Conservation (phyloP, 2,329 filamentous ascomycete species). For the Aureobasidium sp. region DNA sequence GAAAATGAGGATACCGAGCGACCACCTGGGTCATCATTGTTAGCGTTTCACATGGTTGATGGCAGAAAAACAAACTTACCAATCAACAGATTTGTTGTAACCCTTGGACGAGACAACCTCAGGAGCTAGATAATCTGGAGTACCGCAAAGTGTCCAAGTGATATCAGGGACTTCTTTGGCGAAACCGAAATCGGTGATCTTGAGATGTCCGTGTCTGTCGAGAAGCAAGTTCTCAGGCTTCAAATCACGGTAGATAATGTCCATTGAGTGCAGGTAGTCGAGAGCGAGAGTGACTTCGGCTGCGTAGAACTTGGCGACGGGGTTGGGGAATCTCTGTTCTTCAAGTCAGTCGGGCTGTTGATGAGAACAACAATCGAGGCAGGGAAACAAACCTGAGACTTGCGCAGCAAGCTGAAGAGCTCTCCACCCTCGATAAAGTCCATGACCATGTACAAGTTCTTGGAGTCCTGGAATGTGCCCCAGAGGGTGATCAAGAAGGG, state of each 20-base stretch:
- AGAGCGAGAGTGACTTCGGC: slow-evolving; percentile 93
- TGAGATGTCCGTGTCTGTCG: slow-evolving; percentile 87
- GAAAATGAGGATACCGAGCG: slow-evolving; percentile 93
- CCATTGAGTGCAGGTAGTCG: slow-evolving; percentile 87
- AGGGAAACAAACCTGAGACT: slow-evolving; percentile 66
- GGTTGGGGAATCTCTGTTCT: slow-evolving; percentile 89
- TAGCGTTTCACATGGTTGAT: background rate
- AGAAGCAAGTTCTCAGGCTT: slow-evolving; percentile 92
- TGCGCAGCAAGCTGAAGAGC: slow-evolving; percentile 87
- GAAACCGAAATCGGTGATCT: slow-evolving; percentile 98
- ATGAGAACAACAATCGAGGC: background rate
- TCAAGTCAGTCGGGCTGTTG: slow-evolving; percentile 13
- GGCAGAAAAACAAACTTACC: slow-evolving; percentile 53
- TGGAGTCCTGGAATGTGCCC: slow-evolving; percentile 95
- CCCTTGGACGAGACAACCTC: slow-evolving; percentile 99
- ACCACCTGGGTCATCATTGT: slow-evolving; percentile 69
- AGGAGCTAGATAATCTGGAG: slow-evolving; percentile 92
- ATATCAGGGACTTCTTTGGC: slow-evolving; percentile 98
- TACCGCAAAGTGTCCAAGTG: slow-evolving; percentile 97
- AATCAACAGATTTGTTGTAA: slow-evolving; percentile 99
- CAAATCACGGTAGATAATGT: slow-evolving; percentile 96
- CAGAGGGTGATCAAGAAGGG: slow-evolving; percentile 96
- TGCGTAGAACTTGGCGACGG: slow-evolving; percentile 97
- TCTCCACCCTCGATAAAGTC: slow-evolving; percentile 99
- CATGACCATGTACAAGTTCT: slow-evolving; percentile 99